Base-by-base conservation (phyloP, 1,284 basidiomycete species). In the Ceratobasidium sp. region DNA sequence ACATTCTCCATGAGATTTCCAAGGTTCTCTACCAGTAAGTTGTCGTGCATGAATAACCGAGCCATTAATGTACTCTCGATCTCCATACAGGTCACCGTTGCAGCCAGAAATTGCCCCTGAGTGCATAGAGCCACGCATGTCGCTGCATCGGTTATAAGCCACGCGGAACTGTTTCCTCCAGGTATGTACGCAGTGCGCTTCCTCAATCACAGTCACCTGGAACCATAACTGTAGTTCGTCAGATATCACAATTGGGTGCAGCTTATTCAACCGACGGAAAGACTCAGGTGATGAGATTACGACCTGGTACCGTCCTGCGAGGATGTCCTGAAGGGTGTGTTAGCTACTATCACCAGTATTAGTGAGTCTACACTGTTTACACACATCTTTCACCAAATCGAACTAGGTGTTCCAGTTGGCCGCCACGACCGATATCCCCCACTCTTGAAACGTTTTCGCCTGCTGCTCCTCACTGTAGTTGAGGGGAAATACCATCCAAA, bases 391-490 rank as follows among this genome's bases (percentile, higher is more conserved):
- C 13, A 62, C 33, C 6, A 13, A 33, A n/a, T 12, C 28, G 33
- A 62, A 62, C 13, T 62, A 6, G 12, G 59, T 33, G 33, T 40
- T 62, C 13, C 13, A 33, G 46, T 70, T 70, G 7, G 46, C 54
- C 4, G 38, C 54, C 4, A 70, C 54, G 28, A 54, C 26, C 17
- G 17, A 40, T 4, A 57, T 15, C 10, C 54, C 68, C 52, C 50
- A 56, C 13, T 26, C 17, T 12, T 5, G 15, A 46, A 70, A 59
- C 5, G 38, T 4, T 23, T 23, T 59, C 7, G 15, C 52, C 26
- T 70, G 68, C 40, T 70, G 15, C 4, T 50, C 42, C n/a, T 70
- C 68, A 15, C 59, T 57, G 38, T 70, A 70, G 38, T 70, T 70
- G 7, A 70, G 54, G 2, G 68, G 68, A 1, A 54, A 70, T 5